phyloP scores from a whole-genome alignment of 1,139 yeast genomes.

The Kodamaea sp. region DNA sequence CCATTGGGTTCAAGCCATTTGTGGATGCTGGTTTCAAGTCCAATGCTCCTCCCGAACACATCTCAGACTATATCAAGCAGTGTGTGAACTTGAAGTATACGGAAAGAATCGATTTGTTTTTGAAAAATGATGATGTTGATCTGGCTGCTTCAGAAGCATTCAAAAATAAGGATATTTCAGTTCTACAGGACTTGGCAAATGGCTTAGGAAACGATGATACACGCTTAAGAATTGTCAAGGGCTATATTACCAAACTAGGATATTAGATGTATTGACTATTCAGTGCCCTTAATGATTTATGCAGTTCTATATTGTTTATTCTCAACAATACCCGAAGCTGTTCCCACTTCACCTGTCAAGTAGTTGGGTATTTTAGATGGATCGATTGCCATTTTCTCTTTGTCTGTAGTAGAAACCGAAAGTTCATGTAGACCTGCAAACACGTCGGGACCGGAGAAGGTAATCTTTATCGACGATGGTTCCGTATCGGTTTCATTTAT shows the following conservation, averaged over 20 bases:
- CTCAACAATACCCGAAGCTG: slow-evolving; percentile 45
- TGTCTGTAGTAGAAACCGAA: slow-evolving; percentile 38
- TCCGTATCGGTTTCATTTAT: slow-evolving; percentile 14
- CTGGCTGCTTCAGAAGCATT: slow-evolving; percentile 65
- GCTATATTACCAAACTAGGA: slow-evolving; percentile 32
- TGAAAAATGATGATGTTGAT: slow-evolving; percentile 54
- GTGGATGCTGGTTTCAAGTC: slow-evolving; percentile 52
- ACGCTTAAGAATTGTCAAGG: slow-evolving; percentile 23
- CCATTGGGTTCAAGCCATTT: slow-evolving; percentile 73
- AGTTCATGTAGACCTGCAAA: slow-evolving; percentile 80
- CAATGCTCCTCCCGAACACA: slow-evolving; percentile 46
- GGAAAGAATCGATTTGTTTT: slow-evolving; percentile 49
- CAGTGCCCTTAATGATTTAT: too few relatives aligned
- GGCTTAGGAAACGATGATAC: slow-evolving; percentile 22
- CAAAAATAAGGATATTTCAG: slow-evolving; percentile 51
- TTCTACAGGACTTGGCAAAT: slow-evolving; percentile 36
- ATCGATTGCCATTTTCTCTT: slow-evolving; percentile 46
- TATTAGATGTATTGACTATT: slow-evolving; percentile 18
- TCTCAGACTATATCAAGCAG: slow-evolving; percentile 37
- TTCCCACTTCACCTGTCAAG: slow-evolving; percentile 79
- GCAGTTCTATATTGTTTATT: slow-evolving; percentile 39
- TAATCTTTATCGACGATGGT: slow-evolving; percentile 41
- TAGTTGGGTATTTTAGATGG: slow-evolving; percentile 65
- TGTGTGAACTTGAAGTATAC: slow-evolving; percentile 34
- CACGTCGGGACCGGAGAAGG: slow-evolving; percentile 69